Evolutionary conservation across 2,329 filamentous ascomycete genomes (phyloP), one percentile per base, ranked within the genome.

Genomic region (Monilinia fructicola): DNA sequence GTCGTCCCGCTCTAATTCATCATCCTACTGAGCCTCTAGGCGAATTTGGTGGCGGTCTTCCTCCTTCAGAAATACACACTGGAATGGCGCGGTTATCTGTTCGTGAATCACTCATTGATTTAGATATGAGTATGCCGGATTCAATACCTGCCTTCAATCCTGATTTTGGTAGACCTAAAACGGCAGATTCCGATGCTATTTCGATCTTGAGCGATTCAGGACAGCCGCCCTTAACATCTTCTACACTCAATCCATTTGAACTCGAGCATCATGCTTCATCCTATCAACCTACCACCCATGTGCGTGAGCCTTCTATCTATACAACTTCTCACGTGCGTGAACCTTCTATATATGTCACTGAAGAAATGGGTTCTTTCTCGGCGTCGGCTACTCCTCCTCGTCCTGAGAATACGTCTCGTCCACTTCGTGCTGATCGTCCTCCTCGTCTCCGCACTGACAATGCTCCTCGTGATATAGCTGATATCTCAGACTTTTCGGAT

Each of bases 201-300:
- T 88, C 86, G 0, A 78, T 87, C 14, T 80, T 81, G 10, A 85
- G 85, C 61, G 71, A 71, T 73, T 88, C 86, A 0, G 78, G 86
- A 18, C 81, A 81, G 12, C 85, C 84, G 11, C 85, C 84, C 58
- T 69, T 85, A 0, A 84, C 87, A 66, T 75, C 84, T 42, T 82
- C 84, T 35, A 79, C 81, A 16, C 81, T 79, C 2, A 85, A 86
- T 70, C 85, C 86, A 0, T 89, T 89, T 67, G 85, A 88, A 65
- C 79, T 89, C 4, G 87, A 89, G 74, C 82, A 83, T n/a, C 86
- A 88, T 70, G 79, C 84, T 1, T 87, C 85, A 1, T 77, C 87
- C 1, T 85, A 86, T 69, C 78, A 74, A 56, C 72, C 79, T 53
- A 44, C 78, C 16, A 76, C 79, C 5, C 72, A 64, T 42, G 64